Conservation (phyloP, 805 yeast species). For the Candida manassasensis region DNA sequence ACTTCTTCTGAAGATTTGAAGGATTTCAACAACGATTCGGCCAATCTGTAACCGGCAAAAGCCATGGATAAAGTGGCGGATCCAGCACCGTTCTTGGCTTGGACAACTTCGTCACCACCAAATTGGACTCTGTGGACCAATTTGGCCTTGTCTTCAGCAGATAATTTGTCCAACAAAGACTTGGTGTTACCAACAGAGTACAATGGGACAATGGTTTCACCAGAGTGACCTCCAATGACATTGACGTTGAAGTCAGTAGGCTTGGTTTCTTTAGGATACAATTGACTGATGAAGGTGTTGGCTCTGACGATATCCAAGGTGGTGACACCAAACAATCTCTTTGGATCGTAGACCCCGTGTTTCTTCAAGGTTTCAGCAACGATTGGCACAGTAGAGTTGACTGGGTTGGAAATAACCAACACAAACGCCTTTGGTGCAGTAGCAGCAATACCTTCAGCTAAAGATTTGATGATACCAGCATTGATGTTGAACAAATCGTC, state of each 20-base stretch:
- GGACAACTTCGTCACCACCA: conserved; percentile 87
- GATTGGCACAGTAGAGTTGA: conserved; percentile 88
- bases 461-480: conserved; percentile 70
- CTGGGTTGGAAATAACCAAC: conserved; percentile 87
- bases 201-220: conserved; percentile 89
- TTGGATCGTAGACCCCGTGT: conserved; percentile 64
- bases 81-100: conserved; percentile 81
- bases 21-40: conserved; percentile 61
- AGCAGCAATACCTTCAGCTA: conserved; percentile 72
- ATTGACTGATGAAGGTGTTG: conserved; percentile 67
- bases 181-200: conserved; percentile 45
- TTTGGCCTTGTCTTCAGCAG: conserved; percentile 59
- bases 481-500: conserved; percentile 83
- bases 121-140: conserved; percentile 88
- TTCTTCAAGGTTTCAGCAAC: conserved; percentile 74
- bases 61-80: conserved; percentile 87
- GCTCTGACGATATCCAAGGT: conserved; percentile 86
- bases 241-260: conserved; percentile 58
- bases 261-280: conserved; percentile 38
- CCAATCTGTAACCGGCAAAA: conserved; percentile 75
- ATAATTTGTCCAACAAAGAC: conserved; percentile 34
- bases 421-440: conserved; percentile 72
- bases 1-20: conserved; percentile 30
- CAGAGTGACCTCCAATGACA: conserved; percentile 93
- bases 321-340: conserved; percentile 81